Base-by-base conservation (phyloP, 371 early-diverging fungal species). In the Vairimorpha necatrix region DNA sequence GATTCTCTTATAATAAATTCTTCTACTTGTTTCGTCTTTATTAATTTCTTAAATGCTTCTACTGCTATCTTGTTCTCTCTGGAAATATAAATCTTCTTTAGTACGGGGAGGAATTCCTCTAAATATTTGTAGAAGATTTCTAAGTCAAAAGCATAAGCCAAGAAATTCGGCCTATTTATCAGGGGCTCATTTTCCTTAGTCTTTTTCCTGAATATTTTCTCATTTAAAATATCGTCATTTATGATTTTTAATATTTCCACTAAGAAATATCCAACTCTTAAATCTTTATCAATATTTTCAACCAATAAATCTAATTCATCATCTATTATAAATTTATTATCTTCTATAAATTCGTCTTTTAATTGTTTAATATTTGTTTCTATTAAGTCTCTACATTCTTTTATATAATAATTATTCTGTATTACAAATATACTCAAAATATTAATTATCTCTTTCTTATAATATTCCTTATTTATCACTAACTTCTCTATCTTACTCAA, bases 91-190 rank as follows among this genome's bases (percentile, higher is more conserved):
- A 77, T 24, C 3, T 48, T 20, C 50, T 77, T 77, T 11, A 77
- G 38, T 32, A 72, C 28, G 18, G 60, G 63, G 20, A 63, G 34
- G 50, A 62, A 77, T 7, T 42, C 32, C 18, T 39, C 46, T 7
- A 77, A 4, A 38, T 77, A 69, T 39, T 70, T 28, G 4, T 42
- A 18, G 28, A 77, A 77, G 42, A 69, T 30, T 32, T 34, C 39
- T n/a, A 77, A 36, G 24, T 77, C 77, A 22, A 61, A 72, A 34
- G 77, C 77, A 67, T 60, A 56, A 0, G 73, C 73, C 13, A 77
- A 22, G 32, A 77, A 77, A 16, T 34, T 42, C 11, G 42, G 42
- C 16, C 42, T 42, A 42, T 16, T 42, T 11, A 7, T 42, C 16
- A 42, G 16, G 11, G 16, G 11, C n/a, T 54, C 26, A 16, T 48